A percentile compares a stretch with the other conserved stretches of the same genome.
phyloP scores from a whole-genome alignment of 2,329 filamentous ascomycete genomes.

The Alternaria postmessia region DNA sequence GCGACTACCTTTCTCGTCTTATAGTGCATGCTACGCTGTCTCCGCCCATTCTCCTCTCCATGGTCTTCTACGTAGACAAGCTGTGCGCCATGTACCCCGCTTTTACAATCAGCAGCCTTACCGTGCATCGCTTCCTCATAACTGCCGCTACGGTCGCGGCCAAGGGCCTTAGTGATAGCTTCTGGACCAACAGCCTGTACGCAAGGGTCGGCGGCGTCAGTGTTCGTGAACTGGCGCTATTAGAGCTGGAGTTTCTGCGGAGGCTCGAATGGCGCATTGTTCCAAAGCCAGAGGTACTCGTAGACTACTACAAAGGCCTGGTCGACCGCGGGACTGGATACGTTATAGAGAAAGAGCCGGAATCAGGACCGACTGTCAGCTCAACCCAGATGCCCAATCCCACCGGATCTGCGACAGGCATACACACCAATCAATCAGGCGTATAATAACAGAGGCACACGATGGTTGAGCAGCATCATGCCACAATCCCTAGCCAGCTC shows the following conservation, averaged over 20 bases:
- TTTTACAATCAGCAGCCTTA: conserved; percentile 95
- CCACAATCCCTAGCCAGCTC: not conserved
- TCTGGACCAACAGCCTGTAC: conserved; percentile 98
- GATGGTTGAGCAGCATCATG: conserved; percentile 11
- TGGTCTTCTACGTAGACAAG: conserved; percentile 99
- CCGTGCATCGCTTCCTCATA: conserved; percentile 96
- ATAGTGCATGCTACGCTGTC: conserved; percentile 94
- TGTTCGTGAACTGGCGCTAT: conserved; percentile 83
- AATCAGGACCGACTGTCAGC: conserved; percentile 20
- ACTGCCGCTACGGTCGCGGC: conserved; percentile 94
- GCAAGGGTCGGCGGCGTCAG: conserved; percentile 92
- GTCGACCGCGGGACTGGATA: conserved; percentile 73
- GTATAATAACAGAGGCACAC: conserved; percentile 16
- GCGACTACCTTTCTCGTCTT: conserved; percentile 90
- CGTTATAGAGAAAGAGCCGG: conserved; percentile 54
- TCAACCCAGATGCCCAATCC: conserved; percentile 18
- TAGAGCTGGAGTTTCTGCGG: conserved; percentile 93
- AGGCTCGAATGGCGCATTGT: conserved; percentile 97
- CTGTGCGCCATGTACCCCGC: conserved; percentile 90
- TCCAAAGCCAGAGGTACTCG: conserved; percentile 89
- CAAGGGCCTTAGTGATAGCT: conserved; percentile 94
- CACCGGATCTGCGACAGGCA: conserved; percentile 32
- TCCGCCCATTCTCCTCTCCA: conserved; percentile 92
- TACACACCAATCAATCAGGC: conserved; percentile 31
- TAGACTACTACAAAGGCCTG: conserved; percentile 90